Evolutionary conservation across 2,329 filamentous ascomycete genomes (phyloP), one percentile per base, ranked within the genome.

Genomic region (Didymellaceae sp.): DNA sequence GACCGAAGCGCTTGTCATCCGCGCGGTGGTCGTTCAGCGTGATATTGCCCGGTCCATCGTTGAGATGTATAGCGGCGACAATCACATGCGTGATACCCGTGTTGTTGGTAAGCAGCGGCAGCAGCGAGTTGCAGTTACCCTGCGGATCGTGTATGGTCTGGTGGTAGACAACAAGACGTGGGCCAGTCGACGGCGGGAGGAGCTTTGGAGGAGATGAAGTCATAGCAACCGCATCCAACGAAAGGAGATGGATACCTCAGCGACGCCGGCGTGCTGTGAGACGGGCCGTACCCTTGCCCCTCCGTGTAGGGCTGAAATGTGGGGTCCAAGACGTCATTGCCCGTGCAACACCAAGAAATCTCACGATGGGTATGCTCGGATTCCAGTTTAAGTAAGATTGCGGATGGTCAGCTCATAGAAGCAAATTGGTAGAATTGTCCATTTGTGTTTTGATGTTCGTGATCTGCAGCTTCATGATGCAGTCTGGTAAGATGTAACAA

Each of bases 11-110:
- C 4, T 83, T 72, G 60, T 89, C 76, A n/a, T 82, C 75, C 0
- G 90, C 90, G 0, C 80, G 79, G 67, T 91, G 83, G 73, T 97
- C 87, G 72, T 97, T 97, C 57, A 96, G 82, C 0, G 86, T 90
- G 61, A 93, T 82, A 51, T 84, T 79, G 7, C 78, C 79, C 1
- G 89, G 85, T 5, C 82, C 79, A 26, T 77, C 78, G 71, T 94
- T 92, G 61, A 97, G 77, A 73, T 97, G 92, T 52, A 97, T 85
- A 10, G 92, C 91, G 5, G 90, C 90, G 39, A 97, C 76, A 61
- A 96, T 92, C 52, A 96, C 80, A 74, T 97, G 92, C 0, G 92
- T 96, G 40, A 85, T 74, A 7, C 83, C 82, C 5, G 84, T 86
- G 55, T 80, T 77, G 54, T 84, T 78, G 31, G 78, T 78, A 45